Percentiles rank a stretch among this genome's conserved stretches.
Conservation (phyloP, 179 eudicot genomes). For the Vitellaria paradoxa region DNA sequence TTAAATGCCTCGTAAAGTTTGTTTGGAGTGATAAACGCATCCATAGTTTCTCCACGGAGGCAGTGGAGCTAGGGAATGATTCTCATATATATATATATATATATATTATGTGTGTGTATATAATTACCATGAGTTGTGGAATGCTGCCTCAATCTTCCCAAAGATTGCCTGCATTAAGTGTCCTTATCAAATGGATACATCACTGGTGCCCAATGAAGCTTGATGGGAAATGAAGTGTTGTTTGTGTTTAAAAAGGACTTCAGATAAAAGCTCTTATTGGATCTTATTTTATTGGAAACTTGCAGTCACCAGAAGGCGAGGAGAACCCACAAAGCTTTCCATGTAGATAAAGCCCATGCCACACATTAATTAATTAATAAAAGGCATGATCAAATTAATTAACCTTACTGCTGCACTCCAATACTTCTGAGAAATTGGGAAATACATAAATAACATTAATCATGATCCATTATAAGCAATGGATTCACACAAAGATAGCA, state of each 20-base stretch:
- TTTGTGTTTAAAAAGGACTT: slow-evolving; percentile 9
- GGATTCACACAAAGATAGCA: slow-evolving; percentile 12
- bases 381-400: slow-evolving; percentile 5
- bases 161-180: slow-evolving; percentile 1
- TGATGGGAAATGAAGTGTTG: slow-evolving; percentile 1
- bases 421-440: slow-evolving; percentile 4
- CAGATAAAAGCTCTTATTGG: slow-evolving; percentile 6
- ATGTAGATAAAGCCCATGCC: slow-evolving; percentile 13
- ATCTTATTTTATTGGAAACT: neutral
- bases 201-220: slow-evolving; percentile 11
- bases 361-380: neutral
- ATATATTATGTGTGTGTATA: neutral
- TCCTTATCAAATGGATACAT: slow-evolving; percentile 11
- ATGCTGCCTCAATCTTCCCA: neutral
- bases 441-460: neutral
- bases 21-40: no score
- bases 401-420: neutral
- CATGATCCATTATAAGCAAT: slow-evolving; percentile 8
- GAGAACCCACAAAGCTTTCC: slow-evolving; percentile 15
- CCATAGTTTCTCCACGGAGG: slow-evolving; percentile 5
- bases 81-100: neutral
- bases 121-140: neutral
- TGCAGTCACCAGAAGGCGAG: slow-evolving; percentile 5
- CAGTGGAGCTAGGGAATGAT: slow-evolving; percentile 6
- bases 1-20: no score